Percentiles rank a stretch among this genome's conserved stretches.
Evolutionary conservation across 2,329 filamentous ascomycete genomes (phyloP).

Genomic region (Sporothrix brasiliensis): DNA sequence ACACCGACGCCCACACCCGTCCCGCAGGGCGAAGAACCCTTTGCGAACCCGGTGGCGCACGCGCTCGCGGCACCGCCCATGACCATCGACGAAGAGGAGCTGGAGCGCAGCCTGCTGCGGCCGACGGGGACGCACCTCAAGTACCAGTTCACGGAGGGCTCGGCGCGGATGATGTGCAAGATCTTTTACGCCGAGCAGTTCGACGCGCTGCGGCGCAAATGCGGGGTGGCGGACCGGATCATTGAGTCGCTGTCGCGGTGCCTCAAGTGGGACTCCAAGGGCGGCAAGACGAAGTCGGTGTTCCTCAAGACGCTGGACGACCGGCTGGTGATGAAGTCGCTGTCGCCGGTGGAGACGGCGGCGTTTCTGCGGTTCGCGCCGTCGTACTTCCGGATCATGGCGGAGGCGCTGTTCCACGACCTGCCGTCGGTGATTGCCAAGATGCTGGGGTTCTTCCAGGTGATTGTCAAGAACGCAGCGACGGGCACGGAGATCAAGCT

Average conservation of each 20-base stretch:
- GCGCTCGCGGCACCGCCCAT: conserved; percentile 41
- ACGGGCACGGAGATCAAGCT: conserved; percentile 94
- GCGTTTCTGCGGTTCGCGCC: conserved; percentile 95
- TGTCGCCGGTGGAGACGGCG: conserved; percentile 87
- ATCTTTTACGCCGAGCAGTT: conserved; percentile 99
- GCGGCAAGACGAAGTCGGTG: conserved; percentile 95
- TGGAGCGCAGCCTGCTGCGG: conserved; percentile 83
- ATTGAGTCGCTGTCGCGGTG: conserved; percentile 94
- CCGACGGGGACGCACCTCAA: conserved; percentile 90
- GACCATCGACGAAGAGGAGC: conserved; percentile 61
- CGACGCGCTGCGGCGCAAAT: conserved; percentile 89
- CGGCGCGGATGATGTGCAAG: conserved; percentile 96
- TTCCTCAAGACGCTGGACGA: conserved; percentile 97
- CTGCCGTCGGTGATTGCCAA: conserved; percentile 96
- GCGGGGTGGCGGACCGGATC: conserved; percentile 89
- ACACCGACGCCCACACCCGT: neutral
- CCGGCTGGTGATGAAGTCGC: conserved; percentile 86
- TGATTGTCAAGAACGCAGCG: conserved; percentile 91
- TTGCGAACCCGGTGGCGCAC: conserved; percentile 1
- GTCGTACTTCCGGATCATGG: conserved; percentile 97
- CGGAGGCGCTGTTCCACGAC: conserved; percentile 91
- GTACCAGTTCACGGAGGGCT: conserved; percentile 91
- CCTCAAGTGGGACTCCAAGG: conserved; percentile 96
- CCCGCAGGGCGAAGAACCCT: neutral
- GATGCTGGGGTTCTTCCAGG: conserved; percentile 98